Conservation (phyloP, 805 yeast species). For the Cyberlindnera nakhonratchasimensis region DNA sequence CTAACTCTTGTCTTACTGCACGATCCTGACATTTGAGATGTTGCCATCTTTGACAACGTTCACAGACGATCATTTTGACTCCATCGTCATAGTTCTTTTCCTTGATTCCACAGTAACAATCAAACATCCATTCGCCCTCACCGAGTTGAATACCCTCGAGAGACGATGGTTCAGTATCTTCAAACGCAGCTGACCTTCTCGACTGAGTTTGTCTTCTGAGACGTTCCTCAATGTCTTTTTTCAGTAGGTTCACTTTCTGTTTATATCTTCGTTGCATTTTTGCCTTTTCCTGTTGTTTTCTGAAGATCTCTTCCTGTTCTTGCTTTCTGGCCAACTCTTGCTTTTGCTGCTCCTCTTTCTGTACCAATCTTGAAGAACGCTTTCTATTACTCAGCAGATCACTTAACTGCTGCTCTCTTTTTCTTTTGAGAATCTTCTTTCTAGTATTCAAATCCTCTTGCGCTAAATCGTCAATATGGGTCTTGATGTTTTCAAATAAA, state of each 20-base stretch:
- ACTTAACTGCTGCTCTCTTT: slow-evolving; percentile 61
- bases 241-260: slow-evolving; percentile 21
- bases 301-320: slow-evolving; percentile 33
- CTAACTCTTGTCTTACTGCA: slow-evolving; percentile 26
- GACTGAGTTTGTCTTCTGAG: slow-evolving; percentile 19
- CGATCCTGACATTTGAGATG: slow-evolving; percentile 35
- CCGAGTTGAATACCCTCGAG: slow-evolving; percentile 28
- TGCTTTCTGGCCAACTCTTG: slow-evolving; percentile 35
- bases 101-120: slow-evolving; percentile 36
- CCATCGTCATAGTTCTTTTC: slow-evolving; percentile 36
- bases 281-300: slow-evolving; percentile 29
- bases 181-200: slow-evolving; percentile 22
- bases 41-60: slow-evolving; percentile 37
- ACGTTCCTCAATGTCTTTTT: slow-evolving; percentile 27
- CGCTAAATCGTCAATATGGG: slow-evolving; percentile 34
- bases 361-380: slow-evolving; percentile 70
- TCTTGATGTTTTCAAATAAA: slow-evolving; percentile 32
- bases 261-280: slow-evolving; percentile 34
- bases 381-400: slow-evolving; percentile 64
- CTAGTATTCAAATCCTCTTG: slow-evolving; percentile 51
- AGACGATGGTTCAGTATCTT: slow-evolving; percentile 29
- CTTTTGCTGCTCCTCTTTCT: slow-evolving; percentile 56
- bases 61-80: slow-evolving; percentile 32
- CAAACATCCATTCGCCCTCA: slow-evolving; percentile 37
- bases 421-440: slow-evolving; percentile 49